Conservation (phyloP, 2,329 filamentous ascomycete genomes). For the Huntiella savannae region DNA sequence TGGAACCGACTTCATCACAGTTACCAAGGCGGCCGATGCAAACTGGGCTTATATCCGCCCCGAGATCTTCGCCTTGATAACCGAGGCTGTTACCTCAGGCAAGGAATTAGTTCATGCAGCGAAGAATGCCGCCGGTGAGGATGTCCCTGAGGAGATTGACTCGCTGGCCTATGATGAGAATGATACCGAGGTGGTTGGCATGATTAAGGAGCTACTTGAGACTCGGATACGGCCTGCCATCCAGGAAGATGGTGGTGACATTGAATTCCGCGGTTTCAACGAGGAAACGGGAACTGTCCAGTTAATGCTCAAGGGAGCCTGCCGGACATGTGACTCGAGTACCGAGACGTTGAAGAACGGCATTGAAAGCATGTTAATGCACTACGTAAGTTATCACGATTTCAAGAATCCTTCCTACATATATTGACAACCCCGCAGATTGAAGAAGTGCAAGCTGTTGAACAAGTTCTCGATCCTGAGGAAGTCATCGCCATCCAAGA, state of each 20-base stretch:
- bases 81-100: constrained; percentile 71
- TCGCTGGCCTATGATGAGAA: constrained; percentile 70
- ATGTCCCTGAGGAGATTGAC: constrained; percentile 35
- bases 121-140: constrained; percentile 38
- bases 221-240: constrained; percentile 89
- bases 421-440: constrained; percentile 40
- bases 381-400: constrained; percentile 46
- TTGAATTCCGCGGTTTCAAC: constrained; percentile 82
- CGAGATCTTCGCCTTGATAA: constrained; percentile 88
- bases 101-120: constrained; percentile 59
- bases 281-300: constrained; percentile 52
- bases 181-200: constrained; percentile 83
- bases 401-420: not conserved
- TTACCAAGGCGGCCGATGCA: constrained; percentile 72
- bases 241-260: constrained; percentile 93
- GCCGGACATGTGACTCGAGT: constrained; percentile 88
- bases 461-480: constrained; percentile 78
- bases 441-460: constrained; percentile 83
- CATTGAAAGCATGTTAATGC: constrained; percentile 97
- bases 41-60: constrained; percentile 93
- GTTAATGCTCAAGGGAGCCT: constrained; percentile 78
- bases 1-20: constrained; percentile 86
- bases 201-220: constrained; percentile 97
- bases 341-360: constrained; percentile 95
- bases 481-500: constrained; percentile 74